These are phyloP conservation scores for Eucalyptus paniculata DNA, from an alignment of 345 rosid species.

Conservation along the genomic window DNA sequence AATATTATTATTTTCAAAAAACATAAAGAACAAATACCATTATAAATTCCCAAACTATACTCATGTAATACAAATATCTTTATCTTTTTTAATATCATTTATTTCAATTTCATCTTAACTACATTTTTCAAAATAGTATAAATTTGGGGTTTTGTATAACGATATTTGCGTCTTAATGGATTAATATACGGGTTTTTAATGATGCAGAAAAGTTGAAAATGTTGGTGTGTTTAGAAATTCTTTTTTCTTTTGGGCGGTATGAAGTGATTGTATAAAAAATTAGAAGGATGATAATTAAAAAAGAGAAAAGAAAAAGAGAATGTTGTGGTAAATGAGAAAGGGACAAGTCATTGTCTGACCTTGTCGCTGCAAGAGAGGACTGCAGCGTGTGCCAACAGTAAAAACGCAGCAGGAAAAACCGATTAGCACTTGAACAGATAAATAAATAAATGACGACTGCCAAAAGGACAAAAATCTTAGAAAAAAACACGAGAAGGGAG, in stretches of 20 bases:
- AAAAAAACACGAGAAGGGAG: neutral
- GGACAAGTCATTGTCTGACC: neutral
- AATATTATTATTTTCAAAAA: neutral
- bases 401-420: neutral
- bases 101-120: rapidly evolving
- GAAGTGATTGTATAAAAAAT: neutral
- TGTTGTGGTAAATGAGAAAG: neutral
- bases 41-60: too few relatives aligned
- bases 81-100: too few relatives aligned
- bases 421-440: neutral
- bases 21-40: neutral
- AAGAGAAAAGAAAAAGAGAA: neutral
- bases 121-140: too few relatives aligned
- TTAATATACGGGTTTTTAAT: too few relatives aligned
- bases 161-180: neutral
- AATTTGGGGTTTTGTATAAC: too few relatives aligned
- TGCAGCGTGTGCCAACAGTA: neutral
- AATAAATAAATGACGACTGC: neutral
- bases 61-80: rapidly evolving
- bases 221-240: too few relatives aligned
- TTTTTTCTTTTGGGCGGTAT: too few relatives aligned
- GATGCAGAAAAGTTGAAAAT: too few relatives aligned
- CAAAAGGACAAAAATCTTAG: too few relatives aligned
- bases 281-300: neutral
- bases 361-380: neutral